Evolutionary conservation across 106 monocot genomes (phyloP), one percentile per base, ranked within the genome.

Genomic region (Dioscorea dumetorum): DNA sequence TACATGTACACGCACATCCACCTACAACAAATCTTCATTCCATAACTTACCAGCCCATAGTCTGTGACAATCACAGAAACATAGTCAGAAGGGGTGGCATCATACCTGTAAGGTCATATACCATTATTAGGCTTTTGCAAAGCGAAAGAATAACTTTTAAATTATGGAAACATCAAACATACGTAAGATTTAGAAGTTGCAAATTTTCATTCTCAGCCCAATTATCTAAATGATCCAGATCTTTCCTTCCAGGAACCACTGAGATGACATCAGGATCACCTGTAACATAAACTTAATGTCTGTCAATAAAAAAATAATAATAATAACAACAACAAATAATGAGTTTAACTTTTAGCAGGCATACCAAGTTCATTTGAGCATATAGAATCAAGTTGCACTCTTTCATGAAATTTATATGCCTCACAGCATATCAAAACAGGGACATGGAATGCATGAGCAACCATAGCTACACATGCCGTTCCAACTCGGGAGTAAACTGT

Each of bases 351-450:
- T 16, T 53, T 11, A 28, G 49, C 0, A 76, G 8, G 23, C 66
- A 48, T 86, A 99, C 97, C 97, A 70, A 99, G 84, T 73, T 99
- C 97, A 76, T 92, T 99, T 23, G 85, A 89, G 73, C 97, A 99
- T 67, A 99, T 99, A 35, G 92, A 99, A 85, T 99, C 97, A 68
- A 99, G 89, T 73, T 90, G 97, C 35, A 92, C 92, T 50, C 97
- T 84, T 62, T 93, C 93, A 76, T 99, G 82, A 80, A 99, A 99
- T 60, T 93, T 99, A 79, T 99, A 99, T 59, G 97, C 92, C 83
- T 99, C 92, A 71, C 97, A 99, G 56, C 97, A 99, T 65, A 99
- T 73, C 48, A 99, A 35, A 62, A 99, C 92, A 67, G 97, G 97
- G 70, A 99, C 81, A 67, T 64, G 82, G 63, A 89, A 99, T 51